Evolutionary conservation across 75 land plant genomes (phyloP).

Genomic region (Pinus tabuliformis): DNA sequence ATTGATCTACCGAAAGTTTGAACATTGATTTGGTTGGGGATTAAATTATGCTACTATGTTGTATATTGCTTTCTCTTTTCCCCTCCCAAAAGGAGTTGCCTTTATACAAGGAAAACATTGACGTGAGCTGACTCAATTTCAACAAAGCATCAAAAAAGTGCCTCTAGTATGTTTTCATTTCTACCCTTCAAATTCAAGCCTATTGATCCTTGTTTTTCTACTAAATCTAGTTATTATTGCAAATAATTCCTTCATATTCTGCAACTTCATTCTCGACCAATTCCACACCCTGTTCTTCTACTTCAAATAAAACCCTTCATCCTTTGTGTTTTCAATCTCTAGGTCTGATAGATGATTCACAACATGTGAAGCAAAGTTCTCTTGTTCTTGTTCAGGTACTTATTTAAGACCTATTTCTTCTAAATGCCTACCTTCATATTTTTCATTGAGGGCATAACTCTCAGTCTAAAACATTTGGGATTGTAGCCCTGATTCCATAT

Average conservation of each 20-base stretch:
- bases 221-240: neutral
- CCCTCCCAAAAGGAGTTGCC: neutral
- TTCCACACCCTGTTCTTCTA: slow-evolving; percentile 13
- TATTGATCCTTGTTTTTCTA: neutral
- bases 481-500: neutral
- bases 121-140: neutral
- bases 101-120: neutral
- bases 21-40: too few relatives aligned
- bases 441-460: slow-evolving; percentile 44
- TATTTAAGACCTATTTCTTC: slow-evolving; percentile 56
- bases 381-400: slow-evolving; percentile 20
- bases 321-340: slow-evolving; percentile 13
- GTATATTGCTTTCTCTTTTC: neutral
- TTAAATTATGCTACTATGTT: neutral
- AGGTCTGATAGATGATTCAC: neutral
- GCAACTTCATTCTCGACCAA: slow-evolving; percentile 1
- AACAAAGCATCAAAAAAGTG: neutral
- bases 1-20: neutral
- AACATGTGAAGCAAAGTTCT: neutral
- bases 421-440: slow-evolving; percentile 33
- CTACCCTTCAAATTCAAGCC: neutral
- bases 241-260: neutral
- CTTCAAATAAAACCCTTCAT: slow-evolving; percentile 25
- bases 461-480: slow-evolving; percentile 17
- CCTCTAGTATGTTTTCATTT: neutral